phyloP scores from a whole-genome alignment of 164 flowering plant genomes.

The Aristolochia contorta region DNA sequence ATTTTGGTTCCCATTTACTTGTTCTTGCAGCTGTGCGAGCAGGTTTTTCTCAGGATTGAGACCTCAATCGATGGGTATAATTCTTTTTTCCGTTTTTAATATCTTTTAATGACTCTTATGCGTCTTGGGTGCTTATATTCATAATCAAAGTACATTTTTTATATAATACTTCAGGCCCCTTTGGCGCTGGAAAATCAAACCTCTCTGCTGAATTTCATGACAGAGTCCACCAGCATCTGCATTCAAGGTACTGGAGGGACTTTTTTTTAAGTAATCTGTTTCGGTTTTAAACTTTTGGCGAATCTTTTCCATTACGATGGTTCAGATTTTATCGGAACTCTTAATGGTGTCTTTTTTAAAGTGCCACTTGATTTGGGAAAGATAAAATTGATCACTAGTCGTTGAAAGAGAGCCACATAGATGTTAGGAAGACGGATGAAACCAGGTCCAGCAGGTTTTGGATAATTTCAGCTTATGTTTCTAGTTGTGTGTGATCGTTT shows the following conservation, averaged over 20 bases:
- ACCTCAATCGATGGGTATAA: slow-evolving; percentile 42
- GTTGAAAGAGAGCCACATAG: too few species aligned
- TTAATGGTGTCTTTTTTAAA: neutral
- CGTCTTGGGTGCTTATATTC: neutral
- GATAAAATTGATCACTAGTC: neutral
- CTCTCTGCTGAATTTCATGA: slow-evolving; percentile 43
- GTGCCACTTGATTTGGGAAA: neutral
- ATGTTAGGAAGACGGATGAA: neutral
- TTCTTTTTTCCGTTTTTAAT: neutral
- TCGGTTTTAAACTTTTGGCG: neutral
- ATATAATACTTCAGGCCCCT: slow-evolving; percentile 22
- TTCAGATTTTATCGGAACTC: too few species aligned
- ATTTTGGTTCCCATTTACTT: neutral
- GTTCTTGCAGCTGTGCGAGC: slow-evolving; percentile 34
- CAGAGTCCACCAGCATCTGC: slow-evolving; percentile 44
- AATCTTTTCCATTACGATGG: neutral
- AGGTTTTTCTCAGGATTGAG: slow-evolving; percentile 50
- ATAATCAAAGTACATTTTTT: neutral
- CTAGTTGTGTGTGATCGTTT: neutral
- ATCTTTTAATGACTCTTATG: neutral
- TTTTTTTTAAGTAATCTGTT: neutral
- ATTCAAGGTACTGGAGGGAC: slow-evolving; percentile 24
- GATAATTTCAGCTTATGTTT: neutral
- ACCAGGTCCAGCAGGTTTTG: neutral
- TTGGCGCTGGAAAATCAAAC: slow-evolving; percentile 33